These are phyloP conservation scores for Suhomyces coccinellae DNA, from an alignment of 1,139 yeast species.

Conservation along the genomic window DNA sequence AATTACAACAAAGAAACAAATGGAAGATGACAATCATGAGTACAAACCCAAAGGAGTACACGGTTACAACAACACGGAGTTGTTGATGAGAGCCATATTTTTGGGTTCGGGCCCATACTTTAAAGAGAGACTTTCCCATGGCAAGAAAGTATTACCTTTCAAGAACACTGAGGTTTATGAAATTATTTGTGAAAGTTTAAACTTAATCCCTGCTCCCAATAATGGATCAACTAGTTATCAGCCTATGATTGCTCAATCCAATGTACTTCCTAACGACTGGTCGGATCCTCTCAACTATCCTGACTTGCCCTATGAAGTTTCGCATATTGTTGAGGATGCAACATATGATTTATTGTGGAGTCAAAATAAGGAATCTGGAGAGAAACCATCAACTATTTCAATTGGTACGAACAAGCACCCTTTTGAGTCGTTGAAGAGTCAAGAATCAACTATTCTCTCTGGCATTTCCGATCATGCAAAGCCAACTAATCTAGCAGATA, in stretches of 20 bases:
- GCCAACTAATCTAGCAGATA: conserved; percentile 33
- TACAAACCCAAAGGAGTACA: conserved; percentile 76
- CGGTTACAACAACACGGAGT: conserved; percentile 77
- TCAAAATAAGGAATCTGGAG: conserved; percentile 11
- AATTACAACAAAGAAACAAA: conserved; percentile 61
- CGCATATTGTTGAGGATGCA: conserved; percentile 47
- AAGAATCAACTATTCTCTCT: conserved; percentile 26
- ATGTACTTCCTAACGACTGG: conserved; percentile 53
- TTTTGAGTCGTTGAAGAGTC: conserved; percentile 27
- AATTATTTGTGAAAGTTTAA: conserved; percentile 67
- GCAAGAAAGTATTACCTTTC: conserved; percentile 58
- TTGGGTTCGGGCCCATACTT: conserved; percentile 83
- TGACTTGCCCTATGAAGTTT: conserved; percentile 50
- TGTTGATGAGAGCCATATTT: conserved; percentile 81
- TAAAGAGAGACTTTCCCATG: conserved; percentile 24
- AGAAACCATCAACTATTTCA: conserved; percentile 17
- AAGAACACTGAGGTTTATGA: conserved; percentile 72
- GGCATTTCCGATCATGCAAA: conserved; percentile 31
- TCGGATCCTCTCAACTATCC: conserved; percentile 57
- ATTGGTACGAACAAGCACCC: conserved; percentile 27
- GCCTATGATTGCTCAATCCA: conserved; percentile 24
- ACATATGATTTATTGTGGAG: conserved; percentile 53
- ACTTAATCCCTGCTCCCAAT: conserved; percentile 55
- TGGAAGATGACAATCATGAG: conserved; percentile 48
- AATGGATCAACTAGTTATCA: conserved; percentile 49